Percentiles rank a stretch among this genome's conserved stretches.
phyloP scores from a whole-genome alignment of 2,329 filamentous ascomycete genomes.

The Chrysoporthe austroafricana region DNA sequence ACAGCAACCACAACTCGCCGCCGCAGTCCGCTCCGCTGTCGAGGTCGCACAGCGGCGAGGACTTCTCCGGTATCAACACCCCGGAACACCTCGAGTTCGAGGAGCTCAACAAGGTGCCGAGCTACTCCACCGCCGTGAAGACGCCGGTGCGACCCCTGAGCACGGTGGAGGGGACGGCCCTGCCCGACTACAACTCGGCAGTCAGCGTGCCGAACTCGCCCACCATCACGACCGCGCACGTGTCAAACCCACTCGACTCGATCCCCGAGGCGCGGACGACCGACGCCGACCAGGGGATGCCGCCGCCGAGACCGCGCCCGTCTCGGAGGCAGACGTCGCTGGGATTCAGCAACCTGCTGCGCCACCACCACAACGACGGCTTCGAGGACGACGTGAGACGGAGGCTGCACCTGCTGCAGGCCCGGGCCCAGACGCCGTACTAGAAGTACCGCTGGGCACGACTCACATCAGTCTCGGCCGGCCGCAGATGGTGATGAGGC shows the following conservation, averaged over 20 bases:
- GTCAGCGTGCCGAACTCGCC: constrained; percentile 57
- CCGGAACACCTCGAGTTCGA: constrained; percentile 64
- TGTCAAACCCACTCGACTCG: constrained; percentile 36
- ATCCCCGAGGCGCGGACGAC: constrained; percentile 37
- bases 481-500: background rate
- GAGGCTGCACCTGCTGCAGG: constrained; percentile 42
- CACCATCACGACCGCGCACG: constrained; percentile 42
- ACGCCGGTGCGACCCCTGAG: constrained; percentile 61
- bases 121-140: constrained; percentile 74
- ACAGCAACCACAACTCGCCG: constrained; percentile 44
- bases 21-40: constrained; percentile 53
- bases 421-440: constrained; percentile 34
- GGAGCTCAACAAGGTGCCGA: constrained; percentile 73
- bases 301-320: constrained; percentile 27
- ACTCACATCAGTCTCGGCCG: constrained; percentile 14
- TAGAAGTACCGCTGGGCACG: constrained; percentile 26
- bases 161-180: constrained; percentile 50
- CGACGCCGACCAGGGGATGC: constrained; percentile 23
- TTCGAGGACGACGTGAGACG: constrained; percentile 39
- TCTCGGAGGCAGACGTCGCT: constrained; percentile 34
- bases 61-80: constrained; percentile 56
- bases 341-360: constrained; percentile 31
- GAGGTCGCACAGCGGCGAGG: constrained; percentile 57
- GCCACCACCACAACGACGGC: constrained; percentile 30
- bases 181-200: constrained; percentile 71